phyloP scores from a whole-genome alignment of 352 stramenopile species.

The Globisporangium uncinulatum region DNA sequence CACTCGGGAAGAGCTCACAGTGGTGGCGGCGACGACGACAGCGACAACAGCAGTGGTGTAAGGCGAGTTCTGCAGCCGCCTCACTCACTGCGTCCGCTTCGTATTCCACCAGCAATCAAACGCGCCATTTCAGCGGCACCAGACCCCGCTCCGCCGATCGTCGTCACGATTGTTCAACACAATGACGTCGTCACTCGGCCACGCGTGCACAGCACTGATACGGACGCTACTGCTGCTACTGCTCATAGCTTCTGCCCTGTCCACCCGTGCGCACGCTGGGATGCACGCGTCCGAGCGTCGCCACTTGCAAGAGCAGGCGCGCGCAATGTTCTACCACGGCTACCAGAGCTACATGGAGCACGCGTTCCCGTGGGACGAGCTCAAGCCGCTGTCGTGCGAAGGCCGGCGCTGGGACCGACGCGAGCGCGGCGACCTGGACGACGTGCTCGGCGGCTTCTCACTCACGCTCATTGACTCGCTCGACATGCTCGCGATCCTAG shows the following conservation, averaged over 20 bases:
- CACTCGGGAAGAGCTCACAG: no score
- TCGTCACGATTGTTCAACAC: background rate
- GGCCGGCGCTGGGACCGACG: constrained; percentile 72
- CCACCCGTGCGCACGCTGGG: constrained; percentile 7
- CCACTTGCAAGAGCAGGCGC: constrained; percentile 67
- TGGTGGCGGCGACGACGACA: no score
- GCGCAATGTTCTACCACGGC: constrained; percentile 88
- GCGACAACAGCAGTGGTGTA: no score
- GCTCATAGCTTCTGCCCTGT: background rate
- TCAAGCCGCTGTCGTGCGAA: constrained; percentile 79
- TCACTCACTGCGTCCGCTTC: no score
- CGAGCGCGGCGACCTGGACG: constrained; percentile 81
- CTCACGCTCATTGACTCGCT: constrained; percentile 87
- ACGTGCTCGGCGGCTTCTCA: constrained; percentile 76
- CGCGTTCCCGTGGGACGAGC: constrained; percentile 84
- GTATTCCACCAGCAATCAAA: no score
- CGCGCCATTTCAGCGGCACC: no score
- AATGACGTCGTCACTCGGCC: no score
- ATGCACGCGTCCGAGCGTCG: constrained; percentile 69
- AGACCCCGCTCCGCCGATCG: no score
- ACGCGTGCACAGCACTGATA: background rate
- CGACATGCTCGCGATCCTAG: constrained; percentile 85
- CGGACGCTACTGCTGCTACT: background rate
- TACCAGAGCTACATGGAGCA: constrained; percentile 86
- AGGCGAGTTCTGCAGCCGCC: no score